phyloP scores from a whole-genome alignment of 2,329 filamentous ascomycete species.

The Exophiala spinifera region DNA sequence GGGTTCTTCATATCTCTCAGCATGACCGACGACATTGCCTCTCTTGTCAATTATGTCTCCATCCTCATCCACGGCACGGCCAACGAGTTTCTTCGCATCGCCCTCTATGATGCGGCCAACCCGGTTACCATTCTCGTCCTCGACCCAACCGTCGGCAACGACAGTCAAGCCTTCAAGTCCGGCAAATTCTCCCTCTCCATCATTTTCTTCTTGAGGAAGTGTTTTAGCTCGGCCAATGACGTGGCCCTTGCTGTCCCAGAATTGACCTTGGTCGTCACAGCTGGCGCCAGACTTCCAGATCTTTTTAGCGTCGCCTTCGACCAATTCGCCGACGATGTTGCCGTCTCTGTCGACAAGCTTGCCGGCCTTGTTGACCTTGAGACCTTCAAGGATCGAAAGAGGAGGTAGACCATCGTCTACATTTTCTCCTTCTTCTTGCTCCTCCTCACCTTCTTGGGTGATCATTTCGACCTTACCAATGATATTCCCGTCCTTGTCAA shows the following conservation, averaged over 20 bases:
- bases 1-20: conserved; percentile 51
- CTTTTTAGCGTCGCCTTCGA: conserved; percentile 64
- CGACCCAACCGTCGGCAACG: conserved; percentile 47
- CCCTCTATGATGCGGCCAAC: conserved; percentile 56
- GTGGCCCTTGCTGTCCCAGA: conserved; percentile 62
- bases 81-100: conserved; percentile 58
- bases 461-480: conserved; percentile 45
- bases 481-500: conserved; percentile 49
- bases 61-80: conserved; percentile 60
- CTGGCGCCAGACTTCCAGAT: conserved; percentile 41
- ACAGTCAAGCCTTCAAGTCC: conserved; percentile 48
- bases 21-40: conserved; percentile 60
- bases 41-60: conserved; percentile 61
- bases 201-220: conserved; percentile 38
- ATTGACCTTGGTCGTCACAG: conserved; percentile 60
- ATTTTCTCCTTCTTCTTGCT: conserved; percentile 28
- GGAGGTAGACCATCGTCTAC: conserved; percentile 34
- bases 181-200: conserved; percentile 42
- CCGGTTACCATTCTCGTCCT: conserved; percentile 46
- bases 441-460: conserved; percentile 38
- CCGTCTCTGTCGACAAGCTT: conserved; percentile 45
- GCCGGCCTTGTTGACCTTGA: conserved; percentile 44
- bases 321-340: conserved; percentile 55
- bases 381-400: conserved; percentile 39
- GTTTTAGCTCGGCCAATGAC: conserved; percentile 59